Percentiles rank a stretch among this genome's conserved stretches.
Conservation (phyloP, 2,329 filamentous ascomycete genomes). For the Chaetoscypha palmicola region DNA sequence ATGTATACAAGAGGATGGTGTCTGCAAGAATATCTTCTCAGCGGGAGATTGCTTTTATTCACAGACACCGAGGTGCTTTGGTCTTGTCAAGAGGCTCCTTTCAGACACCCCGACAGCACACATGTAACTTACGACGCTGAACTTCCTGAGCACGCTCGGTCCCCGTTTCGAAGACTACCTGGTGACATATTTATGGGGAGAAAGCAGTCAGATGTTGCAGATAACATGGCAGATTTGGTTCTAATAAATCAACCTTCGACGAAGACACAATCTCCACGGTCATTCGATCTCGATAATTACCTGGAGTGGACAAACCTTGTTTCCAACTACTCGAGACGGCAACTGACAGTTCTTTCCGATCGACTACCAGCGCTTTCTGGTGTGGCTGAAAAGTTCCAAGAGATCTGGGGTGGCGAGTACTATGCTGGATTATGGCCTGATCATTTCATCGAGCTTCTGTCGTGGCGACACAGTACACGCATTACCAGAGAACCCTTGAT, state of each 20-base stretch:
- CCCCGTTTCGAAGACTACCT: slow-evolving; percentile 12
- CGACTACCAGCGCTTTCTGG: slow-evolving; percentile 14
- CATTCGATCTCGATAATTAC: slow-evolving; percentile 1
- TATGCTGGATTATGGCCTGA: slow-evolving; percentile 10
- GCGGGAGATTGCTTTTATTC: slow-evolving; percentile 10
- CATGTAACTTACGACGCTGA: slow-evolving; percentile 7
- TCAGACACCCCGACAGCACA: slow-evolving; percentile 8
- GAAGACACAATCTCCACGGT: background rate
- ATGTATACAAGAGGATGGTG: slow-evolving; percentile 19
- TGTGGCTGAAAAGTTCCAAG: slow-evolving; percentile 11
- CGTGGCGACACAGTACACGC: slow-evolving; percentile 1
- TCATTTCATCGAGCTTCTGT: slow-evolving; percentile 11
- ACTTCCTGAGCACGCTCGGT: background rate
- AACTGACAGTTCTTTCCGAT: slow-evolving; percentile 10
- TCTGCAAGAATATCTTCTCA: slow-evolving; percentile 16
- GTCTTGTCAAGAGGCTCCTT: slow-evolving; percentile 13
- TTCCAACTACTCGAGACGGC: slow-evolving; percentile 13
- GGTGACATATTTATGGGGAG: slow-evolving; percentile 1
- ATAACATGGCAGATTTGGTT: background rate
- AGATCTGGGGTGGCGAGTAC: slow-evolving; percentile 11
- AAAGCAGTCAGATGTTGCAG: background rate
- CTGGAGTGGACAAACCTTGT: slow-evolving; percentile 10
- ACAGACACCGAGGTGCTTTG: slow-evolving; percentile 14
- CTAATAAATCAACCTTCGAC: background rate
- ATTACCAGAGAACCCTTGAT: background rate